phyloP scores from a whole-genome alignment of 768 basidiomycete species.

The Amanita rimosa region DNA sequence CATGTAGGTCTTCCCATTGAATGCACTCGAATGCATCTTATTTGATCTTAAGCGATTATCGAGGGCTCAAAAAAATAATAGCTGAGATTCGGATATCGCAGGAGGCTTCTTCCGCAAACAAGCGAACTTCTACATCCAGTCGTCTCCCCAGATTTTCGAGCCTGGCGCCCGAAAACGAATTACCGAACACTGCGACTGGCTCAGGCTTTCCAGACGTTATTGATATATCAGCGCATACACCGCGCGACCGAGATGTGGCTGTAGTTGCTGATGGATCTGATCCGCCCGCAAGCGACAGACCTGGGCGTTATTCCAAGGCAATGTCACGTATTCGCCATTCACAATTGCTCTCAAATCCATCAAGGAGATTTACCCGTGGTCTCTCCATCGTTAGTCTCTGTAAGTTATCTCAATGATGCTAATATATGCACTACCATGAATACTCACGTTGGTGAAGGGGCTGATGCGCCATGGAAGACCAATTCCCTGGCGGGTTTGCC shows the following conservation, averaged over 20 bases:
- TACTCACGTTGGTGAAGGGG: background rate
- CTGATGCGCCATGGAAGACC: background rate
- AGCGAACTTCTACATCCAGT: slow-evolving; percentile 9
- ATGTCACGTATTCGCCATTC: background rate
- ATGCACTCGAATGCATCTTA: slow-evolving; percentile 6
- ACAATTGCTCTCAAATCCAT: background rate
- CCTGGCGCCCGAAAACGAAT: slow-evolving; percentile 5
- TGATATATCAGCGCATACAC: background rate
- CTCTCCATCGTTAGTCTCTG: slow-evolving; percentile 5
- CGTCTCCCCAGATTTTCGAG: slow-evolving; percentile 10
- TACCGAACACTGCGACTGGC: too few relatives aligned
- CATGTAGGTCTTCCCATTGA: slow-evolving; percentile 27
- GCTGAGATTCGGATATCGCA: slow-evolving; percentile 35
- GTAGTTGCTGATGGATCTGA: background rate
- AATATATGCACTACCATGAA: background rate
- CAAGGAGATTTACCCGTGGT: slow-evolving; percentile 1
- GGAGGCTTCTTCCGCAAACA: slow-evolving; percentile 13
- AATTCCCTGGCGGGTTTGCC: slow-evolving; percentile 18
- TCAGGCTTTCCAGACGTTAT: background rate
- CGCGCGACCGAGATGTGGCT: background rate
- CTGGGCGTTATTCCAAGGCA: background rate
- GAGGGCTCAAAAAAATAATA: slow-evolving; percentile 58
- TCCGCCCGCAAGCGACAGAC: background rate
- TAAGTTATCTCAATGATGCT: background rate
- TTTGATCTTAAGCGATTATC: slow-evolving; percentile 46